These are phyloP conservation scores for Citrus reticulata DNA, from an alignment of 345 rosid species.

Conservation along the genomic window DNA sequence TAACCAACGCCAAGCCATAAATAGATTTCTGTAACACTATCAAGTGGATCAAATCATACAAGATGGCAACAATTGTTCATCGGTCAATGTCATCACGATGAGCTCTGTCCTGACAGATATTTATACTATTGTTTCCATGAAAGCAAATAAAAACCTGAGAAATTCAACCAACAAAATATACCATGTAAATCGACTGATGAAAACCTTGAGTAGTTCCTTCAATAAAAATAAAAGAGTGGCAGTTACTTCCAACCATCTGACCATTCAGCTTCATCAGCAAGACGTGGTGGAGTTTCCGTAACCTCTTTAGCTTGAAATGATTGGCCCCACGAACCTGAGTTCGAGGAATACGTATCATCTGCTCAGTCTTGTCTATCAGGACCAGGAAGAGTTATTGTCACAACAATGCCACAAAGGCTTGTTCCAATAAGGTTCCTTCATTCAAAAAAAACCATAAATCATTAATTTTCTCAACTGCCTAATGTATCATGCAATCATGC, in stretches of 20 bases:
- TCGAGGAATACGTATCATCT: neutral
- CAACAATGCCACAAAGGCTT: conserved; percentile 42
- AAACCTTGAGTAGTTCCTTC: no score
- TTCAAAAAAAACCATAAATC: neutral
- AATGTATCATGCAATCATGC: no score
- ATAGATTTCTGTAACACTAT: no score
- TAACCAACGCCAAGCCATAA: fast-evolving
- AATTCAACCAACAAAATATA: no score
- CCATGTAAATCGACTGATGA: no score
- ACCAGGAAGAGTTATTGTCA: conserved; percentile 37
- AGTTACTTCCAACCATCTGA: conserved; percentile 5
- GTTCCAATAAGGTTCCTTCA: conserved; percentile 49
- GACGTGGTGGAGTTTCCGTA: neutral
- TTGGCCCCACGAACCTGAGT: conserved; percentile 1
- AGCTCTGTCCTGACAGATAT: neutral
- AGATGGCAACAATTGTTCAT: neutral
- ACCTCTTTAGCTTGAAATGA: neutral
- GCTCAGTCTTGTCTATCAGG: conserved; percentile 28
- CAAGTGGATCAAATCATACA: neutral
- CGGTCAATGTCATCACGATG: neutral
- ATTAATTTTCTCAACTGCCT: neutral
- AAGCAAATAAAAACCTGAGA: neutral
- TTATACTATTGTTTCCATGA: neutral
- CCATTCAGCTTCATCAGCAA: conserved; percentile 7
- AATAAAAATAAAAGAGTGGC: no score